Percentiles rank a stretch among this genome's conserved stretches.
Conservation (phyloP, 2,329 filamentous ascomycete genomes). For the Fusarium concolor region DNA sequence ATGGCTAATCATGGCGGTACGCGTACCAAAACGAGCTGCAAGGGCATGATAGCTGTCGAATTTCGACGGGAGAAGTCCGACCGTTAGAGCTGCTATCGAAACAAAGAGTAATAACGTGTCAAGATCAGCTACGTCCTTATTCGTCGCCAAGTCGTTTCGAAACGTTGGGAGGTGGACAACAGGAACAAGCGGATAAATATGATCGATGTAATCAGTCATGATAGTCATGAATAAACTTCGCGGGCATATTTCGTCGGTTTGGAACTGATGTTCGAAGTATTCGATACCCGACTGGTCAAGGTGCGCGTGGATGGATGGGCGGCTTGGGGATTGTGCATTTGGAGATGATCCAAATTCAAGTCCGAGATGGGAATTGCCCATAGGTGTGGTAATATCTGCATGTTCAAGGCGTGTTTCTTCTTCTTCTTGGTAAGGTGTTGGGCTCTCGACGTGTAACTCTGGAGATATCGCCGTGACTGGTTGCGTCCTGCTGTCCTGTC, state of each 20-base stretch:
- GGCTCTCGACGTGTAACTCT: slow-evolving; percentile 3
- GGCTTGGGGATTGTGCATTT: background rate
- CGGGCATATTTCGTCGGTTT: background rate
- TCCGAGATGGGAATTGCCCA: accelerated
- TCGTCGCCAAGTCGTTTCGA: background rate
- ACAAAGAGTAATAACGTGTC: background rate
- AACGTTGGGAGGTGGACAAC: background rate
- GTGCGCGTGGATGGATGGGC: background rate
- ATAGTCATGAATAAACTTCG: background rate
- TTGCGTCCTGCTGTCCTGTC: background rate
- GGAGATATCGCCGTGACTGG: background rate
- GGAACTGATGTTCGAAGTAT: background rate
- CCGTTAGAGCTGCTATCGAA: background rate
- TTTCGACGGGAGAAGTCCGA: background rate
- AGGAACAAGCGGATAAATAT: background rate
- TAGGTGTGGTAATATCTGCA: accelerated
- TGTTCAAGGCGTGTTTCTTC: accelerated
- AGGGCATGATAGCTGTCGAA: background rate
- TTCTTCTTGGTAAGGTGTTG: background rate
- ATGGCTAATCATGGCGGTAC: background rate
- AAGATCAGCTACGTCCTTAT: background rate
- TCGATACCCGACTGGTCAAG: background rate
- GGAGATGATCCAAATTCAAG: background rate
- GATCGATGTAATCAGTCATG: background rate
- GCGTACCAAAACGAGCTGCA: background rate